These are phyloP conservation scores for Fragilaria radians DNA, from an alignment of 108 stramenopile species.

Conservation along the genomic window DNA sequence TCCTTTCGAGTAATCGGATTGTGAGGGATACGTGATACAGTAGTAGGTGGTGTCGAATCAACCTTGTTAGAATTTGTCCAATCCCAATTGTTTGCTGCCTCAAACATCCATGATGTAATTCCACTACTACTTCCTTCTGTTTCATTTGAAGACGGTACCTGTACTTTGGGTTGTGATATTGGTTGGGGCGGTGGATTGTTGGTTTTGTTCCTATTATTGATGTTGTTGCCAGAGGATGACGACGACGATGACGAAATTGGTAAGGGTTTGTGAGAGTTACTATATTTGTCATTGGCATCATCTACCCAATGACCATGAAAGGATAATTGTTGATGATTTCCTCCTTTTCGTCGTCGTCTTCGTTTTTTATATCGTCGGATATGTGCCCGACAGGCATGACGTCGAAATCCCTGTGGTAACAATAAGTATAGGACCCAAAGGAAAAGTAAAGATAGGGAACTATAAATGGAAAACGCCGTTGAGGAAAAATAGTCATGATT, in stretches of 20 bases:
- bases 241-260: not conserved
- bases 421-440: conserved; percentile 33
- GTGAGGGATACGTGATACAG: not conserved
- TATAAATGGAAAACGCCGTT: too few relatives aligned
- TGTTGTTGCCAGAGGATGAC: too few relatives aligned
- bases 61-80: not conserved
- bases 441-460: too few relatives aligned
- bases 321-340: conserved; percentile 8
- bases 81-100: not conserved
- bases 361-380: conserved; percentile 35
- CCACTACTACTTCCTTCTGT: too few relatives aligned
- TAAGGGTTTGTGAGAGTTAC: not conserved
- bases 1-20: not conserved
- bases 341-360: too few relatives aligned
- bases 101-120: not conserved
- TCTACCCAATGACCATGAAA: not conserved
- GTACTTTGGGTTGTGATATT: too few relatives aligned
- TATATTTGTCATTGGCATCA: not conserved
- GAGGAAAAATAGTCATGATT: too few relatives aligned
- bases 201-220: too few relatives aligned
- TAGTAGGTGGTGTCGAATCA: not conserved
- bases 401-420: conserved; percentile 33
- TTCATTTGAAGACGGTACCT: too few relatives aligned
- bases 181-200: too few relatives aligned
- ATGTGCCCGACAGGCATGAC: conserved; percentile 28